phyloP scores from a whole-genome alignment of 2,329 filamentous ascomycete species.

The Dactylellina parvicollis region DNA sequence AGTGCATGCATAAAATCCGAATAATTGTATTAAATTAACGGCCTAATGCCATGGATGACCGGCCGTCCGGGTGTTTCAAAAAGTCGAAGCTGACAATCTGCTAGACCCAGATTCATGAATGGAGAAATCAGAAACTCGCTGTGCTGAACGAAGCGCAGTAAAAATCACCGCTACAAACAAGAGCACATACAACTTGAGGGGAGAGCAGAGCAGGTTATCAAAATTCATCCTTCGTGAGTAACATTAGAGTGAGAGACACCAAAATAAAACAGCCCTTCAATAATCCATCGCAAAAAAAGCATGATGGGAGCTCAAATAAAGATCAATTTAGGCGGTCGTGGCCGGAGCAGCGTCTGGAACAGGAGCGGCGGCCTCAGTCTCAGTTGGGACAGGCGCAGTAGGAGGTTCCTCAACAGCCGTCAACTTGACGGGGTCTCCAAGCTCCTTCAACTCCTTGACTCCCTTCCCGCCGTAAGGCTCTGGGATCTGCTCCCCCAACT shows the following conservation, averaged over 20 bases:
- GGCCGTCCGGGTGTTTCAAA: too few relatives aligned
- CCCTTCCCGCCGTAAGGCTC: conserved; percentile 82
- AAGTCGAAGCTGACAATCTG: neutral
- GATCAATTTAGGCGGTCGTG: neutral
- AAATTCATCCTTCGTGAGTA: neutral
- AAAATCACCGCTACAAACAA: too few relatives aligned
- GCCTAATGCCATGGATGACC: too few relatives aligned
- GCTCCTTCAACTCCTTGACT: conserved; percentile 63
- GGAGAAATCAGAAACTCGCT: too few relatives aligned
- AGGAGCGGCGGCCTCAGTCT: conserved; percentile 34
- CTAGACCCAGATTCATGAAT: too few relatives aligned
- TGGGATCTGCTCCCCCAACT: conserved; percentile 75
- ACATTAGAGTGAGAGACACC: neutral
- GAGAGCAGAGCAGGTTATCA: neutral
- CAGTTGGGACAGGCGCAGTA: conserved; percentile 56
- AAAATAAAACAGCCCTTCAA: neutral
- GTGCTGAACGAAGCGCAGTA: too few relatives aligned
- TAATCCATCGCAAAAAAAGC: neutral
- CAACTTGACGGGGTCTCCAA: conserved; percentile 55
- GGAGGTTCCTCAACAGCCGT: conserved; percentile 51
- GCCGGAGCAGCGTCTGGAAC: conserved; percentile 1
- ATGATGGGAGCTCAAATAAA: neutral
- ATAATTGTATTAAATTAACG: too few relatives aligned
- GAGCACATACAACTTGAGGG: too few relatives aligned
- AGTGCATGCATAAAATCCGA: too few relatives aligned